phyloP scores from a whole-genome alignment of 495 filamentous ascomycete species.

The Schizothecium vesticola region DNA sequence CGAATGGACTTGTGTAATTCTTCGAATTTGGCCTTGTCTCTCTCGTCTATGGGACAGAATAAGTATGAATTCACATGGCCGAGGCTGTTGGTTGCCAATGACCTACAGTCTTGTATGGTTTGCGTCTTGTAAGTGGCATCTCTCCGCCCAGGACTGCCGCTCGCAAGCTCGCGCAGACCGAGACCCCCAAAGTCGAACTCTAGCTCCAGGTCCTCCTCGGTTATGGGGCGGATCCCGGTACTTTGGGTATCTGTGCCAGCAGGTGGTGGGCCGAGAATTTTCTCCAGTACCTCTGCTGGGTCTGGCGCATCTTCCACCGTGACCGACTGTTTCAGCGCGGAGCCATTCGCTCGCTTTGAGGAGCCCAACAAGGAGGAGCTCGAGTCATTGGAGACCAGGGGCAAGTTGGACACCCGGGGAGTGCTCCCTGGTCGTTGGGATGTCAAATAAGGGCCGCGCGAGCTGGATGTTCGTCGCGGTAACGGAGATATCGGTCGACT shows the following conservation, averaged over 20 bases:
- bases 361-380: slow-evolving; percentile 62
- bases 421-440: slow-evolving; percentile 53
- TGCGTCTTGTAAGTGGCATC: slow-evolving; percentile 55
- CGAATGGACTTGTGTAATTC: slow-evolving; percentile 84
- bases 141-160: slow-evolving; percentile 36
- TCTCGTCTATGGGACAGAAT: slow-evolving; percentile 55
- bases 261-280: slow-evolving; percentile 57
- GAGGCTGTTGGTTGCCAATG: slow-evolving; percentile 7
- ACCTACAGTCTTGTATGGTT: slow-evolving; percentile 71
- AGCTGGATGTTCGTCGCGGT: slow-evolving; percentile 52
- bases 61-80: slow-evolving; percentile 24
- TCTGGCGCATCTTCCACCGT: slow-evolving; percentile 55
- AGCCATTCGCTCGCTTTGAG: slow-evolving; percentile 58
- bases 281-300: slow-evolving; percentile 65
- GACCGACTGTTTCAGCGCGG: slow-evolving; percentile 54
- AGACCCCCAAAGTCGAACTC: slow-evolving; percentile 76
- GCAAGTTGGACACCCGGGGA: slow-evolving; percentile 58
- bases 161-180: slow-evolving; percentile 66
- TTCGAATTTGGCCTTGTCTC: slow-evolving; percentile 82
- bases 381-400: slow-evolving; percentile 66
- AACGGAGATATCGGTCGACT: slow-evolving; percentile 67
- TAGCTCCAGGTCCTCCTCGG: slow-evolving; percentile 37
- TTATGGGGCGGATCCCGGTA: slow-evolving; percentile 25
- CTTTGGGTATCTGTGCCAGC: slow-evolving; percentile 5
- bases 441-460: slow-evolving; percentile 49